These are phyloP conservation scores for Colletotrichum sp. DNA, from an alignment of 2,329 filamentous ascomycete genomes.

Conservation along the genomic window DNA sequence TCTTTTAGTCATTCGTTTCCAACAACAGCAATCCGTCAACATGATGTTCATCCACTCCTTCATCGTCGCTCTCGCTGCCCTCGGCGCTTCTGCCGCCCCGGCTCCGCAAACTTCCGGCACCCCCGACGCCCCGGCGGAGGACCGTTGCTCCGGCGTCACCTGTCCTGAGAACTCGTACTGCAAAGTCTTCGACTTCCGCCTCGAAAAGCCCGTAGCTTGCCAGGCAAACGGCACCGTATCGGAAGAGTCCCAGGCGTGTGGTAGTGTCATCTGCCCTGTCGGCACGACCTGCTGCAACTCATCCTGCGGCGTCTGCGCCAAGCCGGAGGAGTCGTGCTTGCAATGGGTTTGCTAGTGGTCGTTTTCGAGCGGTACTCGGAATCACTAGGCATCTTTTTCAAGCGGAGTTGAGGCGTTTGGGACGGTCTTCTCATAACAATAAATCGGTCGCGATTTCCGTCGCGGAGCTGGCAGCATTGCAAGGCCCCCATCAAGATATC, in stretches of 20 bases:
- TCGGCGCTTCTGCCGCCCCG: background rate
- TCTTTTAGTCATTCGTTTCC: background rate
- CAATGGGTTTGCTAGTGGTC: conserved; percentile 11
- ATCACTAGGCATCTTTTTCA: background rate
- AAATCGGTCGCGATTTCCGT: background rate
- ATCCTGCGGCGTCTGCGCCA: conserved; percentile 19
- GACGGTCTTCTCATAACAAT: background rate
- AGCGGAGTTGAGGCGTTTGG: background rate
- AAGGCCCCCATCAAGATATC: background rate
- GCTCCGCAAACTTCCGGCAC: background rate
- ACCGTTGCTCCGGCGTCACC: conserved; percentile 1
- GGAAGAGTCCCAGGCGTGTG: background rate
- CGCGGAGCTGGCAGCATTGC: background rate
- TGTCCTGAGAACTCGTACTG: conserved; percentile 8
- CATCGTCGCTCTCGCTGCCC: background rate
- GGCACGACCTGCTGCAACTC: conserved; percentile 25
- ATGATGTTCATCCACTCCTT: conserved; percentile 1
- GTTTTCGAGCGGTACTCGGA: background rate
- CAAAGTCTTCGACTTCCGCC: conserved; percentile 6
- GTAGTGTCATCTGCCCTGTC: conserved; percentile 11
- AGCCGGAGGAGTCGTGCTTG: conserved; percentile 13
- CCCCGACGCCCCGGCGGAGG: background rate
- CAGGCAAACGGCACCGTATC: conserved; percentile 6
- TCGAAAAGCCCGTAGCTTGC: conserved; percentile 6
- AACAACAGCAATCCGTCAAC: background rate